These are phyloP conservation scores for Madurella mycetomatis DNA, from an alignment of 2,329 filamentous ascomycete genomes.

Conservation along the genomic window DNA sequence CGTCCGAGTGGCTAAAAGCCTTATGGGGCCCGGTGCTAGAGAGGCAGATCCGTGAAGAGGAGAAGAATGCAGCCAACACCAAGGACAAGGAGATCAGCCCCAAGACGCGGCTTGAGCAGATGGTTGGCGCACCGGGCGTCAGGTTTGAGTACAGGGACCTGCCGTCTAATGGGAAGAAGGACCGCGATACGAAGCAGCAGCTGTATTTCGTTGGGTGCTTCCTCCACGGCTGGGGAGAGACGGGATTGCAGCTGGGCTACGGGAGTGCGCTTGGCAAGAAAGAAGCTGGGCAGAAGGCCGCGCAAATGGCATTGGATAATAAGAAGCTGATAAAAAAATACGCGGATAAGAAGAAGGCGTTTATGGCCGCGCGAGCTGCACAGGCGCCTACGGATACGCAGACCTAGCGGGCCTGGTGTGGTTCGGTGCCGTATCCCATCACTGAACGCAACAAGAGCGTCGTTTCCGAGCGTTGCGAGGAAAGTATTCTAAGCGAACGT, in stretches of 20 bases:
- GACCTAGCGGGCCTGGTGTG: neutral
- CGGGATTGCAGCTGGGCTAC: conserved; percentile 55
- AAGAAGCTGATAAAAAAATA: conserved; percentile 57
- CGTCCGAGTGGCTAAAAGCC: conserved; percentile 65
- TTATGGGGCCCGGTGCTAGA: conserved; percentile 67
- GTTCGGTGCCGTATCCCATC: too few relatives aligned
- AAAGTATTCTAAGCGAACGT: too few relatives aligned
- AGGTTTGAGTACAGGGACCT: conserved; percentile 59
- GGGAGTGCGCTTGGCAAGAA: conserved; percentile 64
- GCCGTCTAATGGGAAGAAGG: conserved; percentile 47
- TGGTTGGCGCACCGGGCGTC: conserved; percentile 54
- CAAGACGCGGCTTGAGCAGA: conserved; percentile 50
- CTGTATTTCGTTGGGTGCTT: conserved; percentile 61
- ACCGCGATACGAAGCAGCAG: conserved; percentile 50
- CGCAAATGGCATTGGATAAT: conserved; percentile 58
- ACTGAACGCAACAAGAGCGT: too few relatives aligned
- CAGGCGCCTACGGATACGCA: conserved; percentile 5
- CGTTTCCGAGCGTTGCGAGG: too few relatives aligned
- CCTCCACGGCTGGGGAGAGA: conserved; percentile 65
- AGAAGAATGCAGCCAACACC: conserved; percentile 28
- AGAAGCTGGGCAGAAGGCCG: conserved; percentile 65
- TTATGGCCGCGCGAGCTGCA: conserved; percentile 32
- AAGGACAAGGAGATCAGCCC: conserved; percentile 26
- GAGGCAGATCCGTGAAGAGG: conserved; percentile 47
- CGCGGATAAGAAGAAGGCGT: conserved; percentile 44